Percentiles rank a stretch among this genome's conserved stretches.
phyloP scores from a whole-genome alignment of 2,329 filamentous ascomycete genomes.

The Sphaerulina populicola region DNA sequence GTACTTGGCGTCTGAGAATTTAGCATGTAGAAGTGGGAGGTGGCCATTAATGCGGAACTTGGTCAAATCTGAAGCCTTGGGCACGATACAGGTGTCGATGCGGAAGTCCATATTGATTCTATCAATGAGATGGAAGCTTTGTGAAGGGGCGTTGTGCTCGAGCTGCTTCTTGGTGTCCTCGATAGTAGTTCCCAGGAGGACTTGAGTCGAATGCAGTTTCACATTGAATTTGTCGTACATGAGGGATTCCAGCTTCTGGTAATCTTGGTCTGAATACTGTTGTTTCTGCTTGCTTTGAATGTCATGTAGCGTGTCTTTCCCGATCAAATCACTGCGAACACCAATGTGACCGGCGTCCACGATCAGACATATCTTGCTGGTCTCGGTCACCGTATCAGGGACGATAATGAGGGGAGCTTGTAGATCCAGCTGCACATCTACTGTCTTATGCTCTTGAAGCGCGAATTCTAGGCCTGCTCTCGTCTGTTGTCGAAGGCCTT shows the following conservation, averaged over 20 bases:
- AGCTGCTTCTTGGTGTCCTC: slow-evolving; percentile 81
- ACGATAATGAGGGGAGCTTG: slow-evolving; percentile 95
- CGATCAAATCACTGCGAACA: slow-evolving; percentile 86
- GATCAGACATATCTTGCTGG: slow-evolving; percentile 79
- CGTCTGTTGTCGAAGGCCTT: slow-evolving; percentile 90
- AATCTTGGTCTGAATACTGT: slow-evolving; percentile 80
- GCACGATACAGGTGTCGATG: slow-evolving; percentile 93
- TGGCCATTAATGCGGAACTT: slow-evolving; percentile 87
- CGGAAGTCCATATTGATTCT: slow-evolving; percentile 96
- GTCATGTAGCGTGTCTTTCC: slow-evolving; percentile 79
- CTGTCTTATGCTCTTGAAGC: slow-evolving; percentile 92
- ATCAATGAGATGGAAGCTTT: slow-evolving; percentile 82
- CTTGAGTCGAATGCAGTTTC: slow-evolving; percentile 87
- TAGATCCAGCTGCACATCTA: slow-evolving; percentile 91
- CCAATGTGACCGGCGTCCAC: slow-evolving; percentile 93
- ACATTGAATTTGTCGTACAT: slow-evolving; percentile 98
- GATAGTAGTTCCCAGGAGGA: slow-evolving; percentile 88
- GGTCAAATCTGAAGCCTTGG: slow-evolving; percentile 85
- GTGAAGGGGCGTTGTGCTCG: slow-evolving; percentile 53
- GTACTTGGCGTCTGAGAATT: slow-evolving; percentile 90
- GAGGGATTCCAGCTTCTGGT: slow-evolving; percentile 74
- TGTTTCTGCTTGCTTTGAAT: slow-evolving; percentile 86
- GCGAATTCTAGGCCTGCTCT: slow-evolving; percentile 93
- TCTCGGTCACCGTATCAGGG: slow-evolving; percentile 78
- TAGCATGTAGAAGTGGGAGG: slow-evolving; percentile 82